Percentiles rank a stretch among this genome's conserved stretches.
These are phyloP conservation scores for Priceomyces medius DNA, from an alignment of 805 yeast species.

Conservation along the genomic window DNA sequence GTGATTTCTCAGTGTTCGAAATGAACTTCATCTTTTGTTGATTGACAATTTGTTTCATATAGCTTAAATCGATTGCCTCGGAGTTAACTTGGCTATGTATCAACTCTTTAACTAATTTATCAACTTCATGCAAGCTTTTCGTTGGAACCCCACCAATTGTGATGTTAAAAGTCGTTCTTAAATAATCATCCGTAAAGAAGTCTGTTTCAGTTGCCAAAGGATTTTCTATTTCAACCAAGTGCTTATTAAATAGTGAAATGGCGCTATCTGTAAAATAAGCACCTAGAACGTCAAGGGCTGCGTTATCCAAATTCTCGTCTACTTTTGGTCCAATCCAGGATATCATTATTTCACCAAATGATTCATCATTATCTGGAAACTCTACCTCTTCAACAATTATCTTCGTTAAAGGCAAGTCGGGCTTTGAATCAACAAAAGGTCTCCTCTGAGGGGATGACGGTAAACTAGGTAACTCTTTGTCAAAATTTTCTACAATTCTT, in stretches of 20 bases:
- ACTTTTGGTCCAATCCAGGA: slow-evolving; percentile 82
- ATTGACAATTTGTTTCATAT: slow-evolving; percentile 67
- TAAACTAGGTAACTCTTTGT: slow-evolving; percentile 49
- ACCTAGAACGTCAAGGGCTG: slow-evolving; percentile 71
- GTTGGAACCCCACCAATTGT: slow-evolving; percentile 75
- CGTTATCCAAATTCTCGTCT: slow-evolving; percentile 48
- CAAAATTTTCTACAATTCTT: slow-evolving; percentile 58
- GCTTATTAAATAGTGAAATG: slow-evolving; percentile 67
- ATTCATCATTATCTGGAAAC: slow-evolving; percentile 89
- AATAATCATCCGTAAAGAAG: slow-evolving; percentile 72
- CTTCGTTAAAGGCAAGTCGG: slow-evolving; percentile 42
- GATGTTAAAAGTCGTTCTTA: slow-evolving; percentile 57
- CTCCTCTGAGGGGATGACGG: slow-evolving; percentile 43
- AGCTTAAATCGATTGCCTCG: slow-evolving; percentile 55
- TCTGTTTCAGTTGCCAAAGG: slow-evolving; percentile 76
- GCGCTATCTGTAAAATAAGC: slow-evolving; percentile 76
- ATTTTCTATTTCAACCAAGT: slow-evolving; percentile 75
- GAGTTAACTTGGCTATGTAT: slow-evolving; percentile 52
- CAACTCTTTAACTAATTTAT: slow-evolving; percentile 47
- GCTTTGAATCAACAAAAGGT: slow-evolving; percentile 76
- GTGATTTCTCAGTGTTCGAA: slow-evolving; percentile 59
- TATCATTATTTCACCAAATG: slow-evolving; percentile 70
- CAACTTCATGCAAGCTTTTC: slow-evolving; percentile 54
- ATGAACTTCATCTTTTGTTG: slow-evolving; percentile 63
- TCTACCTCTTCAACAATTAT: slow-evolving; percentile 51